Evolutionary conservation across 2,329 filamentous ascomycete genomes (phyloP).

Genomic region (Dothistroma pini): DNA sequence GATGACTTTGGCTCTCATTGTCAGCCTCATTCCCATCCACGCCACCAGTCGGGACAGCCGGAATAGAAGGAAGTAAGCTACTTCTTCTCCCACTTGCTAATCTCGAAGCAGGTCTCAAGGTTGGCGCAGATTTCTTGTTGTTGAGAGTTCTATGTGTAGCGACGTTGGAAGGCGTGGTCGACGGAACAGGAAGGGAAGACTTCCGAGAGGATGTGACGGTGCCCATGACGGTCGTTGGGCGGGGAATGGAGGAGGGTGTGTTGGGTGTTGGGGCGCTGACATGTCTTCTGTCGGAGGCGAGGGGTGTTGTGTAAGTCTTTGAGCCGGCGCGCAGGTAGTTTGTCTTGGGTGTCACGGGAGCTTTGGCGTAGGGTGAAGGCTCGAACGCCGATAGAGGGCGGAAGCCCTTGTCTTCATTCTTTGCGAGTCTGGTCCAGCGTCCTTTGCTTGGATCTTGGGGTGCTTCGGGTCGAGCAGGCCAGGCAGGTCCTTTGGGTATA

Average conservation of each 20-base stretch:
- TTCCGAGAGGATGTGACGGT: constrained; percentile 13
- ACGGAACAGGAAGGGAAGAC: constrained; percentile 25
- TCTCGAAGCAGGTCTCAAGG: constrained; percentile 17
- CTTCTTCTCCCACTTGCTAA: constrained; percentile 19
- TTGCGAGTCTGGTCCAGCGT: constrained; percentile 24
- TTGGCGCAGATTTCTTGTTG: constrained; percentile 19
- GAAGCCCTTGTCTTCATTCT: constrained; percentile 28
- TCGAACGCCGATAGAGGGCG: constrained; percentile 34
- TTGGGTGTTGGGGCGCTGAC: constrained; percentile 14
- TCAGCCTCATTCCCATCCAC: constrained; percentile 32
- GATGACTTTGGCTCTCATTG: constrained; percentile 24
- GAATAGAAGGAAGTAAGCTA: constrained; percentile 22
- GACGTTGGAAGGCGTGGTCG: constrained; percentile 12
- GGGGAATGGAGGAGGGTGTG: constrained; percentile 20
- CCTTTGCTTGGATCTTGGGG: constrained; percentile 23
- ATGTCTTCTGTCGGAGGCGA: constrained; percentile 6
- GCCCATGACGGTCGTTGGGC: constrained; percentile 17
- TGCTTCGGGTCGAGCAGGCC: constrained; percentile 19
- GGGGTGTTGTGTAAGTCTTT: constrained; percentile 9
- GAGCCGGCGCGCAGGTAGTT: constrained; percentile 26
- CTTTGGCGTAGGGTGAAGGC: constrained; percentile 35
- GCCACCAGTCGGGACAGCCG: constrained; percentile 8
- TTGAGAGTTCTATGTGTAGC: constrained; percentile 8
- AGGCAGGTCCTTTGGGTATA: constrained; percentile 1
- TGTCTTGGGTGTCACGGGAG: constrained; percentile 29